Percentiles rank a stretch among this genome's conserved stretches.
Evolutionary conservation across 2,329 filamentous ascomycete species (phyloP).

Genomic region (Fusarium tjaetaba): DNA sequence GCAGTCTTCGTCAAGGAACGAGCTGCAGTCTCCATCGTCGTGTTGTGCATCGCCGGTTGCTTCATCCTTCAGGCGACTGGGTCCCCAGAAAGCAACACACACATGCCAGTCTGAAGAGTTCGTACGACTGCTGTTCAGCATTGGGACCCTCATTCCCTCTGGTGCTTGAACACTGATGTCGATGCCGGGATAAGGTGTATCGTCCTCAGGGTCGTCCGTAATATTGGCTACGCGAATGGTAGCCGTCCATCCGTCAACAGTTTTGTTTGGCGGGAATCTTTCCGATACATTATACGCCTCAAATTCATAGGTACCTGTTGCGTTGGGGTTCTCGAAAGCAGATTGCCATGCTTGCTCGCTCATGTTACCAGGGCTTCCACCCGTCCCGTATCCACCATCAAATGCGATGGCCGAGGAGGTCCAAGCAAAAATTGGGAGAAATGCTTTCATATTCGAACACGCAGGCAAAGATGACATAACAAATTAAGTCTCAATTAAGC

Average conservation of each 20-base stretch:
- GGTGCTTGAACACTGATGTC: constrained; percentile 19
- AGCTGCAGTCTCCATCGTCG: constrained; percentile 19
- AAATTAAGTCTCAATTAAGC: not conserved
- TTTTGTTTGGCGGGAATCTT: constrained; percentile 8
- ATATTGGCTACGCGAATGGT: constrained; percentile 24
- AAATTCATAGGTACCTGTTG: constrained; percentile 9
- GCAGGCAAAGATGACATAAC: not conserved
- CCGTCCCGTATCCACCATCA: not conserved
- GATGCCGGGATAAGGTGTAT: constrained; percentile 4
- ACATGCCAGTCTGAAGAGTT: constrained; percentile 13
- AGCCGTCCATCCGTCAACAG: constrained; percentile 2
- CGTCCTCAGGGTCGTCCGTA: constrained; percentile 2
- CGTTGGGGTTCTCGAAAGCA: constrained; percentile 19
- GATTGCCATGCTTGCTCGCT: constrained; percentile 11
- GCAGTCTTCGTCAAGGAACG: constrained; percentile 18
- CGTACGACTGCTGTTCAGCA: not conserved
- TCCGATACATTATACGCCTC: constrained; percentile 15
- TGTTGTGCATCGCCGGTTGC: constrained; percentile 4
- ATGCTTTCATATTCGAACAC: not conserved
- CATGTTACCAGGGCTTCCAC: not conserved
- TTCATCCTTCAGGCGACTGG: not conserved
- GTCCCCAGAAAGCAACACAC: constrained; percentile 3
- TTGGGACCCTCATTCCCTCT: constrained; percentile 5
- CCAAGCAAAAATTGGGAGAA: not conserved
- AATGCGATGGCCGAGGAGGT: not conserved